Evolutionary conservation across 2,329 filamentous ascomycete species (phyloP), one percentile per base, ranked within the genome.

Genomic region (Stemphylium lycopersici): DNA sequence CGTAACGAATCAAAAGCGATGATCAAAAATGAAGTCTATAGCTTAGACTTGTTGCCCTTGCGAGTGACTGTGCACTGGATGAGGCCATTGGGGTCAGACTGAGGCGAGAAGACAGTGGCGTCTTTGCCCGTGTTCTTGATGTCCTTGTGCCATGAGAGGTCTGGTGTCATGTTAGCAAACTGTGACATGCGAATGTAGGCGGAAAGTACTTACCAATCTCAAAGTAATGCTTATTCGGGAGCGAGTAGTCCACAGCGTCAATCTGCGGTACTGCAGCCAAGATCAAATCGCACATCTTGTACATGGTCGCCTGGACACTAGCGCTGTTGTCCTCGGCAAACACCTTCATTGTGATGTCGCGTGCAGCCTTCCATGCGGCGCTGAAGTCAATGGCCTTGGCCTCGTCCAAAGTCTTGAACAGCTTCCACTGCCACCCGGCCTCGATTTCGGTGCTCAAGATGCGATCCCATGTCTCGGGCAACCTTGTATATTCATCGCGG

Each of bases 181-280:
- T 37, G 13, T 18, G 26, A 26, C 11, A 2, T 15, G 12, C 5
- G 18, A 37, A 29, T 33, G 43, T 4, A 10, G 31, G 8, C 15
- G 33, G 18, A 22, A 32, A 48, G 20, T 52, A 81, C 88, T 79
- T 80, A 91, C 87, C 90, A 76, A 98, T 88, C 78, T 98, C 93
- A 72, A 98, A 98, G 80, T 97, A 98, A 79, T 99, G 95, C 81
- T 97, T 98, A 82, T 99, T 99, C 10, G 95, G 95, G 69, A 99
- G 82, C 7, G 88, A 83, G 74, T 97, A 98, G 67, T 89, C 85
- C 37, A 95, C 90, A 18, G 83, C 81, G 39, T 88, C 84, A 18
- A 92, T 84, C 60, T 87, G 81, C 12, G 91, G 89, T 20, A 87
- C 90, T 18, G 82, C 85, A 7, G 84, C 88, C 48, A 99, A 81